These are phyloP conservation scores for Arbutus unedo DNA, from an alignment of 148 eudicot species.

Conservation along the genomic window DNA sequence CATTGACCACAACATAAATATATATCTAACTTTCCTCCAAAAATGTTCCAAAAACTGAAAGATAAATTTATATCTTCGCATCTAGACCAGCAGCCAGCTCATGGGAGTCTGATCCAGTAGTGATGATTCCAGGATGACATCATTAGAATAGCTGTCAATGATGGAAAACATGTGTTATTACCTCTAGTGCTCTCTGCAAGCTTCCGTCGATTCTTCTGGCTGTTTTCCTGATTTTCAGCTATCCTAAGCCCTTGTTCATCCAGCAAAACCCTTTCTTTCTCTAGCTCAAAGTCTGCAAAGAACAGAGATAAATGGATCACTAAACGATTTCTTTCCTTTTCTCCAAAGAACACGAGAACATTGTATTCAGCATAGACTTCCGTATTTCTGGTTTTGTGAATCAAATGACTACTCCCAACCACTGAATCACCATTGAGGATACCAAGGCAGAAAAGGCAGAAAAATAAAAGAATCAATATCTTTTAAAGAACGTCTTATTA, in stretches of 20 bases:
- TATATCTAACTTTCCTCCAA: background rate
- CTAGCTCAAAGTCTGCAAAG: constrained; percentile 83
- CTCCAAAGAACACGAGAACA: background rate
- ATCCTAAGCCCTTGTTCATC: constrained; percentile 98
- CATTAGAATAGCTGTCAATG: background rate
- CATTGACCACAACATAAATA: background rate
- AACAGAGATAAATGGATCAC: background rate
- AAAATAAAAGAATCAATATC: background rate
- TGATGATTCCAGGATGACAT: background rate
- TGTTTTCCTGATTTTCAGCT: constrained; percentile 95
- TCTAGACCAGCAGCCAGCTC: background rate
- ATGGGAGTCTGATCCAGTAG: background rate
- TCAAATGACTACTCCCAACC: background rate
- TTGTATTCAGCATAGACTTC: background rate
- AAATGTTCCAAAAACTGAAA: background rate
- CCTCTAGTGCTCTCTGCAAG: constrained; percentile 99
- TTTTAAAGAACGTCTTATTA: background rate
- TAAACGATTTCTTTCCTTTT: background rate
- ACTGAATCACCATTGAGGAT: background rate
- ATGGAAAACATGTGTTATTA: constrained; percentile 14
- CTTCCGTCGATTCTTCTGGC: constrained; percentile 91
- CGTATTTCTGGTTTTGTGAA: background rate
- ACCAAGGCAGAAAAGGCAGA: background rate
- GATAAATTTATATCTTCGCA: constrained; percentile 4
- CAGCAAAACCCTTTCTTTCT: constrained; percentile 80